Evolutionary conservation across 345 rosid genomes (phyloP).

Genomic region (Cardiospermum halicacabum): DNA sequence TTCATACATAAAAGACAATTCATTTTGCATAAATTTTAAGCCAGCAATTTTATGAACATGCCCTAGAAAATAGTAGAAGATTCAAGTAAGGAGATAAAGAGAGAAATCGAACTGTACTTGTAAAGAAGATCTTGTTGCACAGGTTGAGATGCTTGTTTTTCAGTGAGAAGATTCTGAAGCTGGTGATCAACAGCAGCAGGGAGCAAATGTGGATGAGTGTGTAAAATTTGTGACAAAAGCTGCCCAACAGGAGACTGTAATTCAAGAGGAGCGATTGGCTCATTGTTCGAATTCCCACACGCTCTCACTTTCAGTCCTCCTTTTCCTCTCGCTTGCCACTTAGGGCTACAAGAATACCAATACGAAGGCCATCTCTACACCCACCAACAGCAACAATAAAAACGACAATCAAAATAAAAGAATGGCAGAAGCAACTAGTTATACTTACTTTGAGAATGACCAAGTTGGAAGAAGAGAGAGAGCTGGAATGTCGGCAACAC

Average conservation of each 20-base stretch:
- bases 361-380: slow-evolving; percentile 44
- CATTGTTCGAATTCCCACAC: slow-evolving; percentile 38
- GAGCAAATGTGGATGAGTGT: slow-evolving; percentile 83
- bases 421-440: background rate
- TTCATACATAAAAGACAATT: background rate
- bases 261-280: slow-evolving; percentile 66
- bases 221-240: slow-evolving; percentile 70
- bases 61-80: too few species aligned
- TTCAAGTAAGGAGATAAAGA: background rate
- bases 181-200: slow-evolving; percentile 83
- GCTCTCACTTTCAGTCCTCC: slow-evolving; percentile 53
- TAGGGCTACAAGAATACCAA: too few species aligned
- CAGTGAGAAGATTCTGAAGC: slow-evolving; percentile 68
- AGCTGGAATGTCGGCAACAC: slow-evolving; percentile 25
- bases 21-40: too few species aligned
- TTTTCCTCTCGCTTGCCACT: slow-evolving; percentile 34
- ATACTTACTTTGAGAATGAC: slow-evolving; percentile 48
- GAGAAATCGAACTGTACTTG: slow-evolving; percentile 46
- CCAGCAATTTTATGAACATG: too few species aligned
- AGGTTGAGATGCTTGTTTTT: slow-evolving; percentile 38
- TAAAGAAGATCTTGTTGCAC: slow-evolving; percentile 39
- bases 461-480: slow-evolving; percentile 18
- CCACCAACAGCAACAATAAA: too few species aligned
- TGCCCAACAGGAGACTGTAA: slow-evolving; percentile 84
- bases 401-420: too few species aligned